Conservation (phyloP, 2,329 filamentous ascomycete genomes). For the Aspergillus alliaceus region DNA sequence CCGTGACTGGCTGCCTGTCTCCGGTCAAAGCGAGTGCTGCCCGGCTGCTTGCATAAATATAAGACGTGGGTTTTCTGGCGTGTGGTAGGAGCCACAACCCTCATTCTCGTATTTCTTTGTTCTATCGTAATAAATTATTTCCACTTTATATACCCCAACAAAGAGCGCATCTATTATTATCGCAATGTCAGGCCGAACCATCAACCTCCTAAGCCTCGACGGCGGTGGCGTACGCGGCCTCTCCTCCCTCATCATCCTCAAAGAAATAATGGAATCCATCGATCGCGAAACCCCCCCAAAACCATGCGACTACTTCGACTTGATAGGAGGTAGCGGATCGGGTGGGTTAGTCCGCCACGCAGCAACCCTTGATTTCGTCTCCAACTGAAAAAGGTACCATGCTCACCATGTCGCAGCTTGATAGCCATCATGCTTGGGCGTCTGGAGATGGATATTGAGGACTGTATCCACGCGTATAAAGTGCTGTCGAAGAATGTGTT, state of each 20-base stretch:
- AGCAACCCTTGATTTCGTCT: too few relatives aligned
- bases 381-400: too few relatives aligned
- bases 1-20: too few relatives aligned
- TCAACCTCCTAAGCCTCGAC: slow-evolving; percentile 31
- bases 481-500: slow-evolving; percentile 41
- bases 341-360: slow-evolving; percentile 35
- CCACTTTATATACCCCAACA: too few relatives aligned
- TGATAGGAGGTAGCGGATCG: slow-evolving; percentile 43
- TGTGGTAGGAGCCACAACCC: too few relatives aligned
- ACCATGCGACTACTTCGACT: slow-evolving; percentile 41
- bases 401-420: slow-evolving; percentile 29
- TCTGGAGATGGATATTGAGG: slow-evolving; percentile 45
- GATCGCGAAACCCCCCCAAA: slow-evolving; percentile 26
- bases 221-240: slow-evolving; percentile 44
- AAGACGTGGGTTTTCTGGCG: not conserved
- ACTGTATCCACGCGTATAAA: slow-evolving; percentile 46
- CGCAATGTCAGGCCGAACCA: slow-evolving; percentile 16
- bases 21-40: not conserved
- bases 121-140: too few relatives aligned
- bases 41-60: not conserved
- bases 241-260: slow-evolving; percentile 39
- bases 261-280: slow-evolving; percentile 35
- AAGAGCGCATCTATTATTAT: too few relatives aligned
- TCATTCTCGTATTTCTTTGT: too few relatives aligned
- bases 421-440: slow-evolving; percentile 52